phyloP scores from a whole-genome alignment of 257 asterid species.

The Penstemon eatonii region DNA sequence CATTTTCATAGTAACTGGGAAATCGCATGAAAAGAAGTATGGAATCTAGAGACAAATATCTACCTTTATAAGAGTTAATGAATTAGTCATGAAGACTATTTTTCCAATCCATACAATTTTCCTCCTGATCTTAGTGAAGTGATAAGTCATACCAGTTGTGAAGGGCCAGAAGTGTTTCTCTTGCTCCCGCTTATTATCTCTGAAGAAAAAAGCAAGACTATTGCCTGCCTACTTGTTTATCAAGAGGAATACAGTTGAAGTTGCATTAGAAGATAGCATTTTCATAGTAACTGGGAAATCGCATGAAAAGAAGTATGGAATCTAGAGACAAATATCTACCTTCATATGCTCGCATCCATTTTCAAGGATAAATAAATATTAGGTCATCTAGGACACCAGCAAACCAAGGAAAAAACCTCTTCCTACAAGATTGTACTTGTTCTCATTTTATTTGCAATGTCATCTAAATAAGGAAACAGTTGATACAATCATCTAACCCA shows the following conservation, averaged over 20 bases:
- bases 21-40: background rate
- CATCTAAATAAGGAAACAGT: slow-evolving; percentile 12
- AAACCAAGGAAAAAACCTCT: background rate
- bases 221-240: background rate
- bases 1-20: background rate
- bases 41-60: background rate
- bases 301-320: background rate
- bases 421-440: slow-evolving; percentile 5
- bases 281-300: background rate
- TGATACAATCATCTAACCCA: slow-evolving; percentile 21
- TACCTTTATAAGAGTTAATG: background rate
- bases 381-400: background rate
- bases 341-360: background rate
- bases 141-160: background rate
- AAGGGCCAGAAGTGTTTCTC: background rate
- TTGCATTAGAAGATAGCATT: background rate
- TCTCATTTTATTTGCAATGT: slow-evolving; percentile 12
- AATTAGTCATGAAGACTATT: too few relatives aligned
- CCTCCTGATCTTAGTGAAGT: background rate
- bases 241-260: background rate
- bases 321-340: background rate
- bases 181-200: background rate
- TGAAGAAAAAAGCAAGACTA: background rate
- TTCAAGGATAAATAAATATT: background rate
- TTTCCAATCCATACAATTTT: too few relatives aligned